Evolutionary conservation across 2,329 filamentous ascomycete species (phyloP).

Genomic region (Mollisia scopiformis): DNA sequence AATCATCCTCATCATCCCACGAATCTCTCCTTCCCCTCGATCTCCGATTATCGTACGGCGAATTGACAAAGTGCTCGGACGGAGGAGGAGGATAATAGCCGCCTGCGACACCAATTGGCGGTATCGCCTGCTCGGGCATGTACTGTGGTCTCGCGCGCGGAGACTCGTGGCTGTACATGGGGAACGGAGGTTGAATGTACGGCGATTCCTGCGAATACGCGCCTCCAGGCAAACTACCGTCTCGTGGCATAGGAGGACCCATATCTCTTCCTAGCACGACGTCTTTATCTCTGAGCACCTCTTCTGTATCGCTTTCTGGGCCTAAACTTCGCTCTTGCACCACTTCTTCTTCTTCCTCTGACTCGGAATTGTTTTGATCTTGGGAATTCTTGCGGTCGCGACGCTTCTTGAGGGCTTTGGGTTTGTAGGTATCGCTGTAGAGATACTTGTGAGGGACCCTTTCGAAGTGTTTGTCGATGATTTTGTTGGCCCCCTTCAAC

Average conservation of each 20-base stretch:
- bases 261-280: not conserved
- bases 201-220: not conserved
- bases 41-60: not conserved
- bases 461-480: slow-evolving; percentile 29
- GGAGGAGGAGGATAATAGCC: slow-evolving; percentile 3
- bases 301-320: not conserved
- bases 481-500: slow-evolving; percentile 20
- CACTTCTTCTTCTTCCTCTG: not conserved
- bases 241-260: not conserved
- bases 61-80: not conserved
- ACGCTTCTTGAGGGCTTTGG: slow-evolving; percentile 3
- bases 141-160: not conserved
- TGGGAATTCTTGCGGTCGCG: slow-evolving; percentile 4
- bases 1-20: slow-evolving; percentile 13
- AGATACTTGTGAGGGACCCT: slow-evolving; percentile 28
- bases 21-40: not conserved
- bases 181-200: not conserved
- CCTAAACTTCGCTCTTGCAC: not conserved
- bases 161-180: not conserved
- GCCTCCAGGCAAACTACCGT: not conserved
- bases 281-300: not conserved
- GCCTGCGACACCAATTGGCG: not conserved
- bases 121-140: not conserved
- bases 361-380: not conserved
- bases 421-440: slow-evolving; percentile 24